Evolutionary conservation across 1,284 basidiomycete genomes (phyloP).

Genomic region (Moesziomyces globuligerus): DNA sequence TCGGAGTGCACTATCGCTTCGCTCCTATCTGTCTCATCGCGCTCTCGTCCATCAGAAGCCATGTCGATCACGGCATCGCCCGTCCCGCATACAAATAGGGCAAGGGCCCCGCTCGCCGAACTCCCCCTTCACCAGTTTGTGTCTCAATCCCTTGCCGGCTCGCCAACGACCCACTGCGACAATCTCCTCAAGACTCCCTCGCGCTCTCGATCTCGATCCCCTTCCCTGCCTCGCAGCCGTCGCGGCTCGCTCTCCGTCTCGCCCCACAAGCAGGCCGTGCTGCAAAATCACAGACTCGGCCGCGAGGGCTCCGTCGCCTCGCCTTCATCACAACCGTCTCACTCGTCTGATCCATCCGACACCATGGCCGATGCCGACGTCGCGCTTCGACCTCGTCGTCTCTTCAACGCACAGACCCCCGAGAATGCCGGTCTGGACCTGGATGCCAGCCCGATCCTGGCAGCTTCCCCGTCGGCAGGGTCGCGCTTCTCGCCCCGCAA

Average conservation of each 20-base stretch:
- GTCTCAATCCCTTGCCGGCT: conserved; percentile 27
- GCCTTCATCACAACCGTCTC: conserved; percentile 12
- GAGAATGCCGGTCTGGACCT: conserved; percentile 8
- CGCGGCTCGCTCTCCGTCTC: conserved; percentile 34
- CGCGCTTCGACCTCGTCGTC: conserved; percentile 16
- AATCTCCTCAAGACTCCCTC: conserved; percentile 37
- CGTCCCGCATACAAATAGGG: conserved; percentile 7
- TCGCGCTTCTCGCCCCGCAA: conserved; percentile 40
- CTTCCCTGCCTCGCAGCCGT: conserved; percentile 29
- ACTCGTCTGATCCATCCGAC: conserved; percentile 5
- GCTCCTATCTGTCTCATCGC: too few species aligned
- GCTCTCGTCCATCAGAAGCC: background rate
- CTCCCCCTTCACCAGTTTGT: conserved; percentile 41
- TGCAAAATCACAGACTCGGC: conserved; percentile 36
- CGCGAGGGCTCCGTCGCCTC: conserved; percentile 34
- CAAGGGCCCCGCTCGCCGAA: conserved; percentile 29
- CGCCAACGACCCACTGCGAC: conserved; percentile 19
- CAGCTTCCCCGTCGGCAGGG: background rate
- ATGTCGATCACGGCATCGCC: conserved; percentile 16
- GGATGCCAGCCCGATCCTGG: conserved; percentile 23
- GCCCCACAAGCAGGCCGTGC: conserved; percentile 41
- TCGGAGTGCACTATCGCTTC: too few species aligned
- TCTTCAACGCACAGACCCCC: conserved; percentile 18
- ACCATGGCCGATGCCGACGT: conserved; percentile 18
- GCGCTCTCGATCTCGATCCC: conserved; percentile 36